Evolutionary conservation across 1,284 basidiomycete genomes (phyloP).

Genomic region (Rhodotorula sp.): DNA sequence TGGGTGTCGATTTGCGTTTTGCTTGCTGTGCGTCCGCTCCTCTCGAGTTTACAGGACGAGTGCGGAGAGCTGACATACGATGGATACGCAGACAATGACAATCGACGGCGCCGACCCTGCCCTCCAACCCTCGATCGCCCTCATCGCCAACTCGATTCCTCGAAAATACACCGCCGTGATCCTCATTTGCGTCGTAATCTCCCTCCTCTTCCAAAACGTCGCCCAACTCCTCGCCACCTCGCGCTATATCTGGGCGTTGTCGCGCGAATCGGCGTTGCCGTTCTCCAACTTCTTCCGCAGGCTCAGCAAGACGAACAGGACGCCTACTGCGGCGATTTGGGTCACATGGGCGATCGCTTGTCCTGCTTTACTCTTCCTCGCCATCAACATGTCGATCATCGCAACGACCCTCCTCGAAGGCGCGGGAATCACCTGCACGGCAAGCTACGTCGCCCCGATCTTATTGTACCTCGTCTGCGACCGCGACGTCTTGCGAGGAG

Average conservation of each 20-base stretch:
- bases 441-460: slow-evolving; percentile 38
- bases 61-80: neutral
- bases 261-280: slow-evolving; percentile 44
- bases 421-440: slow-evolving; percentile 33
- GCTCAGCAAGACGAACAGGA: slow-evolving; percentile 24
- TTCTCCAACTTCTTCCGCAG: slow-evolving; percentile 40
- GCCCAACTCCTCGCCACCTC: slow-evolving; percentile 44
- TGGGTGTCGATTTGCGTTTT: slow-evolving; percentile 42
- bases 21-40: slow-evolving; percentile 16
- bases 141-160: slow-evolving; percentile 37
- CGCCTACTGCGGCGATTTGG: slow-evolving; percentile 43
- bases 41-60: neutral
- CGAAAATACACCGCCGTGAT: slow-evolving; percentile 27
- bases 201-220: slow-evolving; percentile 41
- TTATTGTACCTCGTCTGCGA: slow-evolving; percentile 37
- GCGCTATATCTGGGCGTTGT: slow-evolving; percentile 44
- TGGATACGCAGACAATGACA: slow-evolving; percentile 15
- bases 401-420: slow-evolving; percentile 42
- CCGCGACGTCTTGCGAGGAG: slow-evolving; percentile 37
- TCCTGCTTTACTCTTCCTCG: slow-evolving; percentile 38
- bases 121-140: slow-evolving; percentile 30
- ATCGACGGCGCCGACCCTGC: slow-evolving; percentile 23
- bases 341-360: slow-evolving; percentile 34
- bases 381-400: slow-evolving; percentile 36
- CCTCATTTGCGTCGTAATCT: slow-evolving; percentile 40